Percentiles rank a stretch among this genome's conserved stretches.
Conservation (phyloP, 139 green algal species). For the Yamagishiella unicocca region DNA sequence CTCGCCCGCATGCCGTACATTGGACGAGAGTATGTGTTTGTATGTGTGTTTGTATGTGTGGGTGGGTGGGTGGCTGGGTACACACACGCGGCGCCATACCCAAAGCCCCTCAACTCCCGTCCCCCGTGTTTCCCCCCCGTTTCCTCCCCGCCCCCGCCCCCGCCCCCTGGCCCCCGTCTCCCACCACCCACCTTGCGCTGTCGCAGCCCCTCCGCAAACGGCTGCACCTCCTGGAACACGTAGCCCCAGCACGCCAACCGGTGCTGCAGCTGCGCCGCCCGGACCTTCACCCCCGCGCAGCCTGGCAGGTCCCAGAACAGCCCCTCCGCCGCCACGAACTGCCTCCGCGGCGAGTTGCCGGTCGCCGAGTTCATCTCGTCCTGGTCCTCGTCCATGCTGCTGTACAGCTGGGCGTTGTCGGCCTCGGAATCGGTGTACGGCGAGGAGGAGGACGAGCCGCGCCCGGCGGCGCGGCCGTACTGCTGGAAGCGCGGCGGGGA, state of each 20-base stretch:
- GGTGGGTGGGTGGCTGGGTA: too few relatives aligned
- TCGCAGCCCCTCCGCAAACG: not conserved
- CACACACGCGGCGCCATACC: too few relatives aligned
- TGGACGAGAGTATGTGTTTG: too few relatives aligned
- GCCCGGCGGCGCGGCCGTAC: not conserved
- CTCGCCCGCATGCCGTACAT: too few relatives aligned
- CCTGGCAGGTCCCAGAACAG: slow-evolving; percentile 47
- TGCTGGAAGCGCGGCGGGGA: not conserved
- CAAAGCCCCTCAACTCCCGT: too few relatives aligned
- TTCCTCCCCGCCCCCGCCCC: too few relatives aligned
- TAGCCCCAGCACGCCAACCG: slow-evolving; percentile 87
- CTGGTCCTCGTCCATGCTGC: not conserved
- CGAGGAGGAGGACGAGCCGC: too few relatives aligned
- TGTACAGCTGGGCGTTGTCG: not conserved
- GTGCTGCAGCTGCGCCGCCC: slow-evolving; percentile 85
- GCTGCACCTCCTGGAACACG: slow-evolving; percentile 21
- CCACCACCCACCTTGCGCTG: slow-evolving; percentile 26
- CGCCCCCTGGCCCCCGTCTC: too few relatives aligned
- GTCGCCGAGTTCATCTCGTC: not conserved
- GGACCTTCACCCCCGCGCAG: not conserved
- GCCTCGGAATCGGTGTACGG: not conserved
- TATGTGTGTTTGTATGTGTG: too few relatives aligned
- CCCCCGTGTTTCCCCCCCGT: not conserved
- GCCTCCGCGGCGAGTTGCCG: slow-evolving; percentile 31
- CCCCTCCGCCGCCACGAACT: slow-evolving; percentile 50